Conservation (phyloP, 1,284 basidiomycete species). For the Hemileia vastatrix region DNA sequence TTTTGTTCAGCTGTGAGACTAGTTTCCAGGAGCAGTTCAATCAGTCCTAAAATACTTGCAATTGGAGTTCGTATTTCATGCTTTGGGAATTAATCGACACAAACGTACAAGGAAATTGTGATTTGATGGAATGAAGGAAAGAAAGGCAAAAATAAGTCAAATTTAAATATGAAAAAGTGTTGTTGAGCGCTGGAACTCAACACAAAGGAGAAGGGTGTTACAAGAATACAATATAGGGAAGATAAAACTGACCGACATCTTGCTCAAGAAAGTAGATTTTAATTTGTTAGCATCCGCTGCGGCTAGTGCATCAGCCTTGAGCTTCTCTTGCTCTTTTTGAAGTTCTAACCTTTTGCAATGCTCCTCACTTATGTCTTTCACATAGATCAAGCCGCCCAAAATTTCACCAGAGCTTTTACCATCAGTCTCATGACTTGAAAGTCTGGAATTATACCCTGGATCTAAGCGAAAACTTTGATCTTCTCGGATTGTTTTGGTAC, state of each 20-base stretch:
- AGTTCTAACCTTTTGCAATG: neutral
- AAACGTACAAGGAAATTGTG: no score
- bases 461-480: neutral
- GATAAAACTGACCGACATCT: slow-evolving; percentile 13
- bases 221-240: neutral
- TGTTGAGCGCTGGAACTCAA: neutral
- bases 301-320: slow-evolving; percentile 7
- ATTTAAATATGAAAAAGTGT: neutral
- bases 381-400: slow-evolving; percentile 3
- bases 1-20: slow-evolving; percentile 33
- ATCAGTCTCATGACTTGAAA: no score
- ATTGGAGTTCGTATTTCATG: slow-evolving; percentile 43
- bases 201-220: neutral
- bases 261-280: slow-evolving; percentile 11
- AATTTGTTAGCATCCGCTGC: slow-evolving; percentile 7
- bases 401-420: slow-evolving; percentile 3
- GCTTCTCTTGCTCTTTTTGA: slow-evolving; percentile 6
- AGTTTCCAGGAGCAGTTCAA: slow-evolving; percentile 36
- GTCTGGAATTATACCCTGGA: neutral
- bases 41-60: slow-evolving; percentile 39
- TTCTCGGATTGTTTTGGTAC: slow-evolving; percentile 4
- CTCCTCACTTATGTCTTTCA: slow-evolving; percentile 6
- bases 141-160: neutral
- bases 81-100: no score
- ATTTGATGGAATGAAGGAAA: no score